These are phyloP conservation scores for Cornus kousa DNA, from an alignment of 148 eudicot genomes.

Conservation along the genomic window DNA sequence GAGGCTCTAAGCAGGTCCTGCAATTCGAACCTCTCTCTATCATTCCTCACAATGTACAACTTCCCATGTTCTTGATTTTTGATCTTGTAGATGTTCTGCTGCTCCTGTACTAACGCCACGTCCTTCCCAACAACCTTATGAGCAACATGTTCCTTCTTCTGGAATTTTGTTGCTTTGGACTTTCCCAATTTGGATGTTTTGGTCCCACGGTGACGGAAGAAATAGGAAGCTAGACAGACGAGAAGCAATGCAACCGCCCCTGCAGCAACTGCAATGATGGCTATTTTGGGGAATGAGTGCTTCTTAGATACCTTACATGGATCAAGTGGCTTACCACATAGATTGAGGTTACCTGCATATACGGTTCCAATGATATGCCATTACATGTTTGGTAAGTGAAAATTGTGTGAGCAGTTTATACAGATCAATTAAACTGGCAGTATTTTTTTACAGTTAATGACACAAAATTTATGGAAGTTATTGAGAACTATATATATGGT, in stretches of 20 bases:
- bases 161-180: not conserved
- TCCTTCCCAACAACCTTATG: not conserved
- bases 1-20: slow-evolving; percentile 78
- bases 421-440: too few species aligned
- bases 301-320: slow-evolving; percentile 24
- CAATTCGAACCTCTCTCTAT: slow-evolving; percentile 58
- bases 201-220: not conserved
- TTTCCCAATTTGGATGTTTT: not conserved
- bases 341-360: slow-evolving; percentile 31
- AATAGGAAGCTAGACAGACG: not conserved
- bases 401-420: too few species aligned
- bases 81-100: slow-evolving; percentile 35
- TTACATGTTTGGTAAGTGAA: not conserved
- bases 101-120: slow-evolving; percentile 8
- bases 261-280: not conserved
- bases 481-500: too few species aligned
- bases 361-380: not conserved
- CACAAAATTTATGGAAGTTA: too few species aligned
- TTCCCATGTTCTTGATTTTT: slow-evolving; percentile 39
- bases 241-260: slow-evolving; percentile 6
- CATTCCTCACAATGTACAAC: slow-evolving; percentile 48
- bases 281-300: not conserved
- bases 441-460: too few species aligned
- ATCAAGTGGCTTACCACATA: slow-evolving; percentile 45
- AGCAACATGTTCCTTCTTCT: not conserved